Evolutionary conservation across 1,139 yeast genomes (phyloP).

Genomic region (Yamadazyma atlantica): DNA sequence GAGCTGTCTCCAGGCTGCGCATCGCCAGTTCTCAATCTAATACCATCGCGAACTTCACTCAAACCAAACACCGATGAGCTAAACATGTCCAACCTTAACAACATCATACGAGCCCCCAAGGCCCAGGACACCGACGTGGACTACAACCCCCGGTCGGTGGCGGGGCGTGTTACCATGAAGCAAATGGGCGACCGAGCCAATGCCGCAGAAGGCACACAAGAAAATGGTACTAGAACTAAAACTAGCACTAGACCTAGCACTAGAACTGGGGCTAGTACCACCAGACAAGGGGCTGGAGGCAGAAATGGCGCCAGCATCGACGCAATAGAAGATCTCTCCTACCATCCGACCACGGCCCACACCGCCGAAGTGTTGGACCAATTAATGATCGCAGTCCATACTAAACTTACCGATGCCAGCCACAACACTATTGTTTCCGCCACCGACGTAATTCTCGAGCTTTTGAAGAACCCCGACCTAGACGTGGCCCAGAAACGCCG

Average conservation of each 20-base stretch:
- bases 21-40: no score
- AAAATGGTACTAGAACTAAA: no score
- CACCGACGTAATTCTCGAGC: conserved; percentile 66
- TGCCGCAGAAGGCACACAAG: no score
- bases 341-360: conserved; percentile 15
- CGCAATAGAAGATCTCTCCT: conserved; percentile 15
- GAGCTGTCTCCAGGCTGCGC: no score
- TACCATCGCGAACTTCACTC: no score
- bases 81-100: conserved; percentile 40
- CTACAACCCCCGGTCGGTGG: conserved; percentile 69
- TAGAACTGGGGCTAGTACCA: conserved; percentile 1
- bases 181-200: conserved; percentile 59
- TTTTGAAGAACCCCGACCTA: conserved; percentile 49
- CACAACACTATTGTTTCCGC: conserved; percentile 51
- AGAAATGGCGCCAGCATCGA: conserved; percentile 4
- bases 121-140: conserved; percentile 43
- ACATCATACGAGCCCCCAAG: conserved; percentile 57
- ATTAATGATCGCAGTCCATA: conserved; percentile 26
- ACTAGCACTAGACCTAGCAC: conserved; percentile 1
- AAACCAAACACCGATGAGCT: no score
- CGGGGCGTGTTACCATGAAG: conserved; percentile 58
- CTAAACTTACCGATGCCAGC: conserved; percentile 36
- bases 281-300: conserved; percentile 16
- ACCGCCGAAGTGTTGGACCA: conserved; percentile 15
- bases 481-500: conserved; percentile 31